Evolutionary conservation across 371 early-diverging fungal species (phyloP).

Genomic region (Modicella reniformis): DNA sequence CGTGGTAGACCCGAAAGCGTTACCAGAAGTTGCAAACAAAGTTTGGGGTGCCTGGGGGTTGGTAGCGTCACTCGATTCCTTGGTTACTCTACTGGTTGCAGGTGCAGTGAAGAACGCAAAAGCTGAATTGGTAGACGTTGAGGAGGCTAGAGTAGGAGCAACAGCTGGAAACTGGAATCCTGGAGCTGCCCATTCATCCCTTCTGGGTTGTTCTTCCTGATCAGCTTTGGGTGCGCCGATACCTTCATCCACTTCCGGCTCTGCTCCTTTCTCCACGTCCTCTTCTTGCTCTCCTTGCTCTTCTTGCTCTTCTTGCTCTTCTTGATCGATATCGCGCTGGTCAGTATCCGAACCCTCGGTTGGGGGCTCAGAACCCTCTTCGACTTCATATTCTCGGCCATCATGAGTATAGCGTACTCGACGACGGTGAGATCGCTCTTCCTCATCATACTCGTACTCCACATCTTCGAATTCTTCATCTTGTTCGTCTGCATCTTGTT

Average conservation of each 20-base stretch:
- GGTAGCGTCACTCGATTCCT: constrained; percentile 8
- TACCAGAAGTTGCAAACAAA: constrained; percentile 3
- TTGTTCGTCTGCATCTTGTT: constrained; percentile 8
- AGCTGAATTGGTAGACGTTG: constrained; percentile 14
- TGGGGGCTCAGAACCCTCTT: constrained; percentile 37
- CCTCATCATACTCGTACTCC: constrained; percentile 11
- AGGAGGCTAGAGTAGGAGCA: neutral
- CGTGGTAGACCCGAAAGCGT: constrained; percentile 39
- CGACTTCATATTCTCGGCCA: constrained; percentile 37
- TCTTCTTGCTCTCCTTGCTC: constrained; percentile 16
- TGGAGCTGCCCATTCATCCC: constrained; percentile 34
- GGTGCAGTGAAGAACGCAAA: constrained; percentile 30
- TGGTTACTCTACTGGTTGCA: constrained; percentile 8
- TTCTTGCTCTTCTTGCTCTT: constrained; percentile 24
- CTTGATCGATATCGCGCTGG: constrained; percentile 39
- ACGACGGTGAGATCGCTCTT: neutral
- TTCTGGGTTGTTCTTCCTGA: constrained; percentile 2
- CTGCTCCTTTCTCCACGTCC: constrained; percentile 9
- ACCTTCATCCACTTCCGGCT: constrained; percentile 8
- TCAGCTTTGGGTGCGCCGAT: neutral
- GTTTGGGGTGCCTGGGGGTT: constrained; percentile 19
- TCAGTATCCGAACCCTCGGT: constrained; percentile 49
- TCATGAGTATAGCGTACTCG: constrained; percentile 32
- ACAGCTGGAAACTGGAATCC: constrained; percentile 39
- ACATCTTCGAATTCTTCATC: constrained; percentile 19